These are phyloP conservation scores for Trebouxia gelatinosa DNA, from an alignment of 163 green algal genomes.

Conservation along the genomic window DNA sequence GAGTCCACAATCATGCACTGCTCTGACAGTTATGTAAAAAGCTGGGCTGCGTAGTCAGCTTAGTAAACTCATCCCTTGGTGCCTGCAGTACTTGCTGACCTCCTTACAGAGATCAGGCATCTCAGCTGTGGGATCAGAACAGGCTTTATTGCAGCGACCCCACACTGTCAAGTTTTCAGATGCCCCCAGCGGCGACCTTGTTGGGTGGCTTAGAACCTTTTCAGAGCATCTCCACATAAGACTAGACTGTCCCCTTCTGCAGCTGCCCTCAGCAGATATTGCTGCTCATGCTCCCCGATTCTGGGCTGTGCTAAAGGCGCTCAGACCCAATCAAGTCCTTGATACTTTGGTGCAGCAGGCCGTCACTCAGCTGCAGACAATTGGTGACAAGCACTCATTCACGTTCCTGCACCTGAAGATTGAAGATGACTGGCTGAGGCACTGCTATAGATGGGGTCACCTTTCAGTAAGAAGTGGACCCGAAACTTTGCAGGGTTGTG, in stretches of 20 bases:
- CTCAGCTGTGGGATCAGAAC: neutral
- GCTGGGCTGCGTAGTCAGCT: too few species aligned
- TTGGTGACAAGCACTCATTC: slow-evolving; percentile 27
- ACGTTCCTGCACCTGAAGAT: slow-evolving; percentile 56
- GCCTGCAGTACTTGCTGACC: neutral
- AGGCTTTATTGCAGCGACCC: neutral
- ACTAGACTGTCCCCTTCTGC: slow-evolving; percentile 19
- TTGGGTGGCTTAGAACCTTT: neutral
- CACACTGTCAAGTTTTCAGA: neutral
- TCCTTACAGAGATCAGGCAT: neutral
- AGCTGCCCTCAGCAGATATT: neutral
- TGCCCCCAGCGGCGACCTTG: neutral
- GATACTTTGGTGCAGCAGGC: neutral
- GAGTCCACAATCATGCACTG: too few species aligned
- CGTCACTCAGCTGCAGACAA: slow-evolving; percentile 20
- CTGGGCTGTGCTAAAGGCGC: slow-evolving; percentile 26
- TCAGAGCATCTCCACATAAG: neutral
- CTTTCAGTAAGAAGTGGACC: neutral
- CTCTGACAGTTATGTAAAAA: too few species aligned
- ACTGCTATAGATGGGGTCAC: slow-evolving; percentile 39
- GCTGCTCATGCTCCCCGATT: slow-evolving; percentile 2
- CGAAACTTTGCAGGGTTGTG: too few species aligned
- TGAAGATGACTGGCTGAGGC: slow-evolving; percentile 54
- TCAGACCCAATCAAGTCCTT: slow-evolving; percentile 26
- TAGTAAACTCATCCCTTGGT: too few species aligned